Conservation (phyloP, 352 stramenopile genomes). For the Elongisporangium undulatum region DNA sequence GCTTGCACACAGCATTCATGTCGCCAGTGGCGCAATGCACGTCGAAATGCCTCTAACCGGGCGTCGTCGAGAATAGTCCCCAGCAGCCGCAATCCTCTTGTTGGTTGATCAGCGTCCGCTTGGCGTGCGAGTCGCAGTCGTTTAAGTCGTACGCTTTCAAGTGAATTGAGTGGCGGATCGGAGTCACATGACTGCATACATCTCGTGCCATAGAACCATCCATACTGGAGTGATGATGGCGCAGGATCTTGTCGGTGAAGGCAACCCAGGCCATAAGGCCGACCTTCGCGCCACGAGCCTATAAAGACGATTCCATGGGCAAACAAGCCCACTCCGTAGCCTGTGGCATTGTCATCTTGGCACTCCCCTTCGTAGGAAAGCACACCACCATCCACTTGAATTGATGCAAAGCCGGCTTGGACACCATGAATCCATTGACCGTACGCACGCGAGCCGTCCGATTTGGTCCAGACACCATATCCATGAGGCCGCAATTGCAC, state of each 20-base stretch:
- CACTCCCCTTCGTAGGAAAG: constrained; percentile 47
- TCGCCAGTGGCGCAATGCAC: constrained; percentile 20
- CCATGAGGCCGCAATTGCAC: constrained; percentile 25
- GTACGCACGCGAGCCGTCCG: constrained; percentile 19
- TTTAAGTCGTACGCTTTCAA: not conserved
- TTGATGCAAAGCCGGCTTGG: constrained; percentile 27
- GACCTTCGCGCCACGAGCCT: constrained; percentile 26
- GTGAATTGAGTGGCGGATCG: not conserved
- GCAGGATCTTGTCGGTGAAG: constrained; percentile 12
- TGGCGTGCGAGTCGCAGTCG: not conserved
- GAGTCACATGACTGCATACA: constrained; percentile 21
- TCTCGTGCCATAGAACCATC: constrained; percentile 44
- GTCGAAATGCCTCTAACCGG: constrained; percentile 10
- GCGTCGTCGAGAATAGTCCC: constrained; percentile 16
- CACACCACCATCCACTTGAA: constrained; percentile 19
- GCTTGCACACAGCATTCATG: constrained; percentile 14
- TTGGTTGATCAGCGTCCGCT: constrained; percentile 17
- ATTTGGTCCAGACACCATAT: constrained; percentile 31
- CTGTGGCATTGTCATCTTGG: constrained; percentile 7
- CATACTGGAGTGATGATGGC: constrained; percentile 10
- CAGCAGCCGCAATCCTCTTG: constrained; percentile 21
- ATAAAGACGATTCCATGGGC: constrained; percentile 33
- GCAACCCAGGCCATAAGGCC: constrained; percentile 31
- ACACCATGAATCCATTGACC: constrained; percentile 36
- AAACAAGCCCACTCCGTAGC: constrained; percentile 44